These are phyloP conservation scores for Aulographum hederae DNA, from an alignment of 2,329 filamentous ascomycete species.

Conservation along the genomic window DNA sequence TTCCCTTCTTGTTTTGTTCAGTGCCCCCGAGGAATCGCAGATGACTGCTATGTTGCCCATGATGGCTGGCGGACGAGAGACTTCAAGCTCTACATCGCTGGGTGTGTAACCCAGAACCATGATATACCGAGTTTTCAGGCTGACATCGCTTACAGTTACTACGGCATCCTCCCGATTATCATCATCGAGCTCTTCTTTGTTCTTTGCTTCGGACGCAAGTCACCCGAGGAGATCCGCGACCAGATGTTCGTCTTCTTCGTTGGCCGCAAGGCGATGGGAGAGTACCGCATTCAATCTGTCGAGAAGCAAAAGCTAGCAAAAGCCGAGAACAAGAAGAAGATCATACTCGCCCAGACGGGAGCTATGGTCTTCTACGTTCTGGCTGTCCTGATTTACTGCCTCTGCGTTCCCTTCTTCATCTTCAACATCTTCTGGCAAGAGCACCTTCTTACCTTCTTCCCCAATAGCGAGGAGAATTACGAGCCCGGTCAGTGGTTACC, in stretches of 20 bases:
- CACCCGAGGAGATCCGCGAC: background rate
- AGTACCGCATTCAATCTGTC: background rate
- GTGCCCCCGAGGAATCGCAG: no score
- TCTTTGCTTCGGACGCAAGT: constrained; percentile 1
- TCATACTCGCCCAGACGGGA: background rate
- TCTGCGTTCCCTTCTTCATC: background rate
- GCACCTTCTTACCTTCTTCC: no score
- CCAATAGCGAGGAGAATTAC: no score
- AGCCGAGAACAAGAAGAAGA: background rate
- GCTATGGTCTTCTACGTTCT: background rate
- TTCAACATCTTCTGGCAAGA: background rate
- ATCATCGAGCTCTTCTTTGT: constrained; percentile 1
- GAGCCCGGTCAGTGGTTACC: no score
- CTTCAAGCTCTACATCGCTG: no score
- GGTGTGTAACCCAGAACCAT: no score
- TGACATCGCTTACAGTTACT: no score
- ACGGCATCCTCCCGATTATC: background rate
- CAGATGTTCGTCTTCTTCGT: constrained; percentile 1
- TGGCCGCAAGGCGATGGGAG: background rate
- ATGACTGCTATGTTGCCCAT: no score
- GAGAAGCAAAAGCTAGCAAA: background rate
- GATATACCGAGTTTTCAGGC: no score
- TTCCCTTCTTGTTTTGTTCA: no score
- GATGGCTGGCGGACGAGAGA: no score
- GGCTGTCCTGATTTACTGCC: background rate